Evolutionary conservation across 768 basidiomycete genomes (phyloP).

Genomic region (Amanita pseudoporphyria): DNA sequence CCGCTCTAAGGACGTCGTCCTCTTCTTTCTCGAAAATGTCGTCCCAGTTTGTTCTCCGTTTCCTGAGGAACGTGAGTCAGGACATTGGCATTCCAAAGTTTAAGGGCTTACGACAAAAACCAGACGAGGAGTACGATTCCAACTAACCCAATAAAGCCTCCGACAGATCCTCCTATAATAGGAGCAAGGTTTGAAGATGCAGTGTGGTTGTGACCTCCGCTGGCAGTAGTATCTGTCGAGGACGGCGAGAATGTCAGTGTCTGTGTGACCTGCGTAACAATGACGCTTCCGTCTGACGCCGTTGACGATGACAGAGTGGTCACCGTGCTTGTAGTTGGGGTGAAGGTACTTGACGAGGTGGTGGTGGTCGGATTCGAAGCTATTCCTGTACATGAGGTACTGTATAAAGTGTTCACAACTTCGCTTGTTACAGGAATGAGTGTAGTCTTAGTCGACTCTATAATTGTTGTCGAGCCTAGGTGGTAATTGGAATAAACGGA

Average conservation of each 20-base stretch:
- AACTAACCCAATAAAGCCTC: constrained; percentile 16
- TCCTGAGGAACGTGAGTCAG: constrained; percentile 10
- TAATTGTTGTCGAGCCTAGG: constrained; percentile 12
- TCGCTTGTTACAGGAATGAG: constrained; percentile 15
- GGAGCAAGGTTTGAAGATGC: constrained; percentile 12
- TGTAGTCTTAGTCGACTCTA: constrained; percentile 13
- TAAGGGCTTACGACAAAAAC: constrained; percentile 17
- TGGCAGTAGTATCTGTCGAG: neutral
- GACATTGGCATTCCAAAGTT: neutral
- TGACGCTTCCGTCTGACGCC: constrained; percentile 8
- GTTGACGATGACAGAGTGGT: constrained; percentile 8
- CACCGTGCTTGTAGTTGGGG: constrained; percentile 6
- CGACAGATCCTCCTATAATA: constrained; percentile 20
- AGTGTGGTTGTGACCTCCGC: neutral
- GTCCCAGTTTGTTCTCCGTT: constrained; percentile 16
- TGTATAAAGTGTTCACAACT: constrained; percentile 15
- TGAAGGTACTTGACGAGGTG: neutral
- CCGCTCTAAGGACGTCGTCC: constrained; percentile 9
- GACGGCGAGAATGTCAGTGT: constrained; percentile 4
- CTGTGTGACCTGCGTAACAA: constrained; percentile 3
- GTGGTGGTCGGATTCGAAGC: constrained; percentile 3
- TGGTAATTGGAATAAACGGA: neutral
- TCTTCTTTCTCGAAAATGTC: constrained; percentile 16
- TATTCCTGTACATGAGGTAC: constrained; percentile 14
- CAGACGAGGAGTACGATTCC: constrained; percentile 18